Evolutionary conservation across 192 early-diverging fungal species (phyloP), one percentile per base, ranked within the genome.

Genomic region (Podila epicladia): DNA sequence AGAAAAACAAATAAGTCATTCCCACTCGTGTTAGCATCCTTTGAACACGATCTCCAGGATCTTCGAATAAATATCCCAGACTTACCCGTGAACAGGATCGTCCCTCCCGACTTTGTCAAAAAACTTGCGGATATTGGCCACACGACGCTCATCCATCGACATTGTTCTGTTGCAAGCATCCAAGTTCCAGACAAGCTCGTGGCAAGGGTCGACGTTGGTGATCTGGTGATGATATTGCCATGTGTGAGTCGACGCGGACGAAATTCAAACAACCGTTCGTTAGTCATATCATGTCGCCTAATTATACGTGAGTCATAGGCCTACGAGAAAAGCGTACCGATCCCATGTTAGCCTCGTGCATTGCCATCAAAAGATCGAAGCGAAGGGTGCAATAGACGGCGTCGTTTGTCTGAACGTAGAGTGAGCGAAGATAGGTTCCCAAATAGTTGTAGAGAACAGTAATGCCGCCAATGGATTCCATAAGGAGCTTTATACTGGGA

Each of bases 321-420:
- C 35, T 37, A 37, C 35, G 9, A n/a, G 17, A 20, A 11, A 51
- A 19, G 50, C 75, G 65, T 79, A 89, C 87, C 12, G 71, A 68
- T 72, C 71, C 70, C n/a, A 86, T 58, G 50, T 90, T 86, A 33
- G 80, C 74, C 37, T 88, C 86, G 67, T 90, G 89, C 62, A 88
- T 75, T 6, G 85, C 82, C 89, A 90, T 88, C 45, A 90, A 50
- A 12, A 90, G 71, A 82, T 90, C 89, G 15, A 88, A 88, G 32
- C 87, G 84, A 13, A 90, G 64, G 4, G 85, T 87, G 60, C 84
- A 87, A 58, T 73, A 82, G 58, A 84, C 49, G 24, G 67, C 58
- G 29, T 84, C 77, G 26, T 82, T 82, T 9, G 83, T 64, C 12
- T 65, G 69, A 13, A 84, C 62, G 33, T 82, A 84, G 49, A 75